Percentiles rank a stretch among this genome's conserved stretches.
Evolutionary conservation across 2,329 filamentous ascomycete genomes (phyloP).

Genomic region (Trichoderma harzianum): DNA sequence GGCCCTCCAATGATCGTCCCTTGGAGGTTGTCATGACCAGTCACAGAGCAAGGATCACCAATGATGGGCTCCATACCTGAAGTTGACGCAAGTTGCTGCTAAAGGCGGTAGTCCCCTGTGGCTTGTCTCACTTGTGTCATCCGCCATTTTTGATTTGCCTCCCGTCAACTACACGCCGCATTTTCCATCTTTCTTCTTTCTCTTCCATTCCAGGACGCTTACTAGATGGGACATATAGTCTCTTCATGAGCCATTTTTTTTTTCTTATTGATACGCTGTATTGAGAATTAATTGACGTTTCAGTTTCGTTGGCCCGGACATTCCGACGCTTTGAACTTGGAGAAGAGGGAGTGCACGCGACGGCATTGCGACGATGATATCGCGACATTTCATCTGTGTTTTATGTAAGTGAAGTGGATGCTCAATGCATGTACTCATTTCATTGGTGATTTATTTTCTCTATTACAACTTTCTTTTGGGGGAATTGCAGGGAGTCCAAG

Average conservation of each 20-base stretch:
- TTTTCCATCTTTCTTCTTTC: background rate
- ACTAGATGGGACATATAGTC: no score
- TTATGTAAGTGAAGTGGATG: background rate
- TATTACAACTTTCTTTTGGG: background rate
- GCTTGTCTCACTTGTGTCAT: constrained; percentile 4
- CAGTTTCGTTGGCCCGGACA: background rate
- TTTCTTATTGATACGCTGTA: background rate
- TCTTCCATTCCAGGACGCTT: background rate
- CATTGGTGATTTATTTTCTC: background rate
- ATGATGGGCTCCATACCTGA: background rate
- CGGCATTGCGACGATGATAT: background rate
- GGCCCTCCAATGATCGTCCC: background rate
- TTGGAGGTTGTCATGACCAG: background rate
- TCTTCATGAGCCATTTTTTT: background rate
- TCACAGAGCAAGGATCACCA: background rate
- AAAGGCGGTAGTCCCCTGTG: background rate
- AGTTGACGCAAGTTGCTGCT: background rate
- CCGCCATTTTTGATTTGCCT: background rate
- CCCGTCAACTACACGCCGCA: background rate
- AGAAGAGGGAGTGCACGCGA: background rate
- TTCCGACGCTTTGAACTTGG: background rate
- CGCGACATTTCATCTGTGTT: background rate
- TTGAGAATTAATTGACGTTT: background rate
- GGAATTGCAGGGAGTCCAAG: background rate
- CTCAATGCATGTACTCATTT: background rate